Evolutionary conservation across 441 rosid genomes (phyloP), one percentile per base, ranked within the genome.

Genomic region (Flueggea neowawraea): DNA sequence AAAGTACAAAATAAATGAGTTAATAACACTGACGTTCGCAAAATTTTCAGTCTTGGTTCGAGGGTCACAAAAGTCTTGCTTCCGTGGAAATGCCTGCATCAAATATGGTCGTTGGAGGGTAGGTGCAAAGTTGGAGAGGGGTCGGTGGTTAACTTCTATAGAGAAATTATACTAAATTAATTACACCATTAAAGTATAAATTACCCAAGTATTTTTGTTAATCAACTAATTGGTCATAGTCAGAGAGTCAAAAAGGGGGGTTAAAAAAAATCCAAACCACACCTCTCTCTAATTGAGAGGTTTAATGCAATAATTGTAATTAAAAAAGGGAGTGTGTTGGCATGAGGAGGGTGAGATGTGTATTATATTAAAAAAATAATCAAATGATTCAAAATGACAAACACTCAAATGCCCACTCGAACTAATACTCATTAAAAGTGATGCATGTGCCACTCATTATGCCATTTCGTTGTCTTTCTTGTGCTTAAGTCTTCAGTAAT

Each of bases 361-460:
- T 43, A 43, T 6, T 43, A 6, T 6, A 43, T 43, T 43, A 6
- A 43, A 43, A 6, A 6, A 43, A 43, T 14, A 51, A n/a, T n/a
- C 15, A 14, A 16, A 51, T 51, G 15, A 51, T 6, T 51, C 8
- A 48, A 49, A 45, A 22, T 16, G 44, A 33, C 44, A 55, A 54
- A 41, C 52, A 67, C 58, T 64, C 59, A 67, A 78, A 68, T 76
- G 54, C 55, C 75, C 83, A 75, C 78, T 78, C 71, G 67, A 76
- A 67, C 36, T 59, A 67, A 60, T 61, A 52, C 70, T 68, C 64
- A 57, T 48, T 62, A 64, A 73, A 81, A 76, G 76, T 11, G 69
- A 70, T 63, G 85, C 85, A 81, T 82, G 89, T 80, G 84, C 57
- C 69, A 69, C 75, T 81, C 78, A 81, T 83, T 58, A 78, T 83